Evolutionary conservation across 2,329 filamentous ascomycete species (phyloP).

Genomic region (Aschersonia sp.): DNA sequence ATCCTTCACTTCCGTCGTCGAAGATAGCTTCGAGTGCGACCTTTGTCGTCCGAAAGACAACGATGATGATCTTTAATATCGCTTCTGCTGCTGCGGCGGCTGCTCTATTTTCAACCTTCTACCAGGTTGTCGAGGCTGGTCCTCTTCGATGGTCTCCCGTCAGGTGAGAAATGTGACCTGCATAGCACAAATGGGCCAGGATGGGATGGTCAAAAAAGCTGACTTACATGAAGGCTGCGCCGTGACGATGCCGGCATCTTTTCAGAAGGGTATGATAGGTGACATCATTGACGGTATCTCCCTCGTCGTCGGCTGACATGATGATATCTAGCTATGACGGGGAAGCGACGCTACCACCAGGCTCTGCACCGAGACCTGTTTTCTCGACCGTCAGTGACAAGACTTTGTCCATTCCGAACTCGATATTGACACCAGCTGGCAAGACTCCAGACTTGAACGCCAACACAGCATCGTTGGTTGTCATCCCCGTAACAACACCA

Average conservation of each 20-base stretch:
- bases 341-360: neutral
- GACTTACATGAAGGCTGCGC: conserved; percentile 6
- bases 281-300: no score
- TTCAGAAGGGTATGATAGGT: neutral
- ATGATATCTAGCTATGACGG: neutral
- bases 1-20: no score
- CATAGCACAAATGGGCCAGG: neutral
- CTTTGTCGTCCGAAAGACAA: neutral
- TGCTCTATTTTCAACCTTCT: conserved; percentile 14
- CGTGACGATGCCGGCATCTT: conserved; percentile 5
- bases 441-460: neutral
- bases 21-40: no score
- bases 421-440: neutral
- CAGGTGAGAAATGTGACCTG: conserved; percentile 11
- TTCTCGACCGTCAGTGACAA: neutral
- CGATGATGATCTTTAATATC: conserved; percentile 1
- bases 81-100: conserved; percentile 10
- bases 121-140: conserved; percentile 14
- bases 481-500: neutral
- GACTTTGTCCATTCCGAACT: neutral
- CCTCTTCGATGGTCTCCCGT: conserved; percentile 18
- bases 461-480: neutral
- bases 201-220: conserved; percentile 4
- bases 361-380: neutral
- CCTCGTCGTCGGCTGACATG: neutral